phyloP scores from a whole-genome alignment of 106 monocot species.

The Dendrobium catenatum region DNA sequence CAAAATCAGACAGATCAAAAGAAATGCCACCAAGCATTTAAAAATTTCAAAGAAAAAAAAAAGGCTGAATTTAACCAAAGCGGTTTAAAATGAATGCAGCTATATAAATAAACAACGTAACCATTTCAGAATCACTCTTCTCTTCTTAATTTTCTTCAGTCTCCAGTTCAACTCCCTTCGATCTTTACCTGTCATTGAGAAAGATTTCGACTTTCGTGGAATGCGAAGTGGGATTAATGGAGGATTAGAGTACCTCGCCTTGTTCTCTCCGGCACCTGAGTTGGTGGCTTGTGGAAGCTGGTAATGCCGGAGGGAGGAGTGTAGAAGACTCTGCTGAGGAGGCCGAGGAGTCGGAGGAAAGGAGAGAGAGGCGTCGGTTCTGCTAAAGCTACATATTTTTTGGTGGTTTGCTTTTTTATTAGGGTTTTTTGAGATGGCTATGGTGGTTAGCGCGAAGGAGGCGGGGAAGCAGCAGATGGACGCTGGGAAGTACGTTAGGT shows the following conservation, averaged over 20 bases:
- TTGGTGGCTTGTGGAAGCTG: background rate
- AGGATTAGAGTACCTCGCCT: background rate
- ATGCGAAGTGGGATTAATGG: background rate
- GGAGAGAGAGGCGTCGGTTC: background rate
- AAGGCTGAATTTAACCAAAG: background rate
- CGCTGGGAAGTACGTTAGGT: slow-evolving; percentile 81
- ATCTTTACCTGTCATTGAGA: background rate
- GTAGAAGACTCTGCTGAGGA: background rate
- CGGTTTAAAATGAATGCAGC: background rate
- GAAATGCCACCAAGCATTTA: background rate
- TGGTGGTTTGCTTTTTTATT: background rate
- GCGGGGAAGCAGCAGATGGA: slow-evolving; percentile 32
- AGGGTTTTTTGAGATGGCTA: slow-evolving; percentile 28
- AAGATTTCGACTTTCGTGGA: background rate
- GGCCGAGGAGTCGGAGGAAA: slow-evolving; percentile 3
- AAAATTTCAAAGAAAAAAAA: background rate
- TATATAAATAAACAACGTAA: slow-evolving; percentile 3
- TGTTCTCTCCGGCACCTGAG: background rate
- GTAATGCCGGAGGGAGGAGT: slow-evolving; percentile 6
- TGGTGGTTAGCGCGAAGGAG: slow-evolving; percentile 31
- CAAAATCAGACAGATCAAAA: slow-evolving; percentile 3
- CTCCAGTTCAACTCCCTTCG: background rate
- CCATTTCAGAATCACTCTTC: background rate
- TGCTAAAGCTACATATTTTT: background rate
- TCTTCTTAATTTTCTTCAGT: background rate